Percentiles rank a stretch among this genome's conserved stretches.
Evolutionary conservation across 441 rosid species (phyloP).

Genomic region (Croton laevigatus): DNA sequence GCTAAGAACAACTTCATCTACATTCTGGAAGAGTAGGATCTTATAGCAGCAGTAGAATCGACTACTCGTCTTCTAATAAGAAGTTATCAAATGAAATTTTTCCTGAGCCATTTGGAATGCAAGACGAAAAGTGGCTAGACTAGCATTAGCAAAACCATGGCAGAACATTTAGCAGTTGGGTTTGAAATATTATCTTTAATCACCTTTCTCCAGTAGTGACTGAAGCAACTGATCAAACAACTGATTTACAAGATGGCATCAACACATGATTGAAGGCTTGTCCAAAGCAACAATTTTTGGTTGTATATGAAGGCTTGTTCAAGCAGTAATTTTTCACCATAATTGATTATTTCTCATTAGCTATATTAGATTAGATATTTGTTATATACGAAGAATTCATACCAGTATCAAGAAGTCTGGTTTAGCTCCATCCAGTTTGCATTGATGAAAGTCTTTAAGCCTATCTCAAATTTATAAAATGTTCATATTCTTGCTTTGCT

Average conservation of each 20-base stretch:
- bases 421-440: not conserved
- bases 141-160: conserved; percentile 25
- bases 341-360: conserved; percentile 15
- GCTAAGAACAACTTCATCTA: conserved; percentile 73
- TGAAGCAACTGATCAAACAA: not conserved
- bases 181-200: not conserved
- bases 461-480: not conserved
- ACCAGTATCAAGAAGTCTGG: not conserved
- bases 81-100: conserved; percentile 69
- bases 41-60: conserved; percentile 52
- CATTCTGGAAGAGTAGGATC: conserved; percentile 66
- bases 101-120: conserved; percentile 58
- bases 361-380: conserved; percentile 4
- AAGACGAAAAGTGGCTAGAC: conserved; percentile 45
- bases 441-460: not conserved
- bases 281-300: not conserved
- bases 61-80: conserved; percentile 64
- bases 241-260: too few relatives aligned
- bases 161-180: not conserved
- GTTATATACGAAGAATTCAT: conserved; percentile 2
- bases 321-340: conserved; percentile 25
- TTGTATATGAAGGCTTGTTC: conserved; percentile 17
- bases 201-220: conserved; percentile 1
- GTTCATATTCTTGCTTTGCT: not conserved
- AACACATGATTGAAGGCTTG: not conserved